Evolutionary conservation across 2,329 filamentous ascomycete genomes (phyloP).

Genomic region (Penicillium concentricum): DNA sequence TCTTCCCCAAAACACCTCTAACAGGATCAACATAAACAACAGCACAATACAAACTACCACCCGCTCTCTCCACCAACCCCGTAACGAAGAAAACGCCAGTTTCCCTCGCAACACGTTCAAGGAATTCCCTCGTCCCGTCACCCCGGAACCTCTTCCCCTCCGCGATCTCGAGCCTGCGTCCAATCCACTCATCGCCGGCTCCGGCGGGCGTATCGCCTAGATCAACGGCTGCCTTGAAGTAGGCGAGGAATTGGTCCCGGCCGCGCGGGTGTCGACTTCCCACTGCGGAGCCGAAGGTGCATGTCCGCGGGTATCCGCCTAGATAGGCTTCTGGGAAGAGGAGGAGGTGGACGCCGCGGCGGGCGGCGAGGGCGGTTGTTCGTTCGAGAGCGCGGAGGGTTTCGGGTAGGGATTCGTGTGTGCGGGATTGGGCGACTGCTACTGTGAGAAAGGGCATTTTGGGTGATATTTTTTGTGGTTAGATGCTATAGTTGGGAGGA

Average conservation of each 20-base stretch:
- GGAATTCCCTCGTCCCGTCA: background rate
- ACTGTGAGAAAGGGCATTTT: slow-evolving; percentile 3
- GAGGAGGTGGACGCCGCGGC: slow-evolving; percentile 62
- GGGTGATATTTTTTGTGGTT: background rate
- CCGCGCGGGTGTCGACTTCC: slow-evolving; percentile 67
- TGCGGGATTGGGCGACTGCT: slow-evolving; percentile 2
- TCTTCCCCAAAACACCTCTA: slow-evolving; percentile 73
- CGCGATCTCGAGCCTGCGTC: background rate
- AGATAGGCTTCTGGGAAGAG: slow-evolving; percentile 90
- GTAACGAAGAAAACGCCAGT: slow-evolving; percentile 69
- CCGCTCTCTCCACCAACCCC: slow-evolving; percentile 76
- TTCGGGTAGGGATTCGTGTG: background rate
- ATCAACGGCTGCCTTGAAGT: slow-evolving; percentile 37
- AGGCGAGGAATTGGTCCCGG: slow-evolving; percentile 78
- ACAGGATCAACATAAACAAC: slow-evolving; percentile 78
- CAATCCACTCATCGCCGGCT: background rate
- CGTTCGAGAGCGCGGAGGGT: slow-evolving; percentile 63
- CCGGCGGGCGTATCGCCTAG: background rate
- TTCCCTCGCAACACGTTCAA: background rate
- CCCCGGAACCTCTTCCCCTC: slow-evolving; percentile 1
- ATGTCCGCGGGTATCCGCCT: slow-evolving; percentile 88
- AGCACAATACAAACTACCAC: slow-evolving; percentile 79
- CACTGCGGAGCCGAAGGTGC: slow-evolving; percentile 70
- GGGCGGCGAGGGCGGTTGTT: slow-evolving; percentile 63
- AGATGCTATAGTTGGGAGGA: background rate